Base-by-base conservation (phyloP, 2,329 filamentous ascomycete genomes). In the Coniochaeta sp. region DNA sequence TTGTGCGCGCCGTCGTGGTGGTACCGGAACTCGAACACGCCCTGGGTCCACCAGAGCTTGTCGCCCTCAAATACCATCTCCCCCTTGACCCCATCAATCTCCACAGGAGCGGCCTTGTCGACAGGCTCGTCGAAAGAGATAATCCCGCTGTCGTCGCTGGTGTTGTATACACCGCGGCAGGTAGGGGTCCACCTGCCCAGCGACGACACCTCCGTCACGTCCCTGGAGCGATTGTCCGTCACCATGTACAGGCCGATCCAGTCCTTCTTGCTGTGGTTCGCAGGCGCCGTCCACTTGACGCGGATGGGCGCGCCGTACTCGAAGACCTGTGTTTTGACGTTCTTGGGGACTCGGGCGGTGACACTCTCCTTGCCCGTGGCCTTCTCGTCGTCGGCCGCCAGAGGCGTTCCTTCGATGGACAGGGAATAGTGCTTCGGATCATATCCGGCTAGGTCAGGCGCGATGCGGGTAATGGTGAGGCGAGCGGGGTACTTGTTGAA, bases 191-290 rank as follows among this genome's bases (percentile, higher is more conserved):
- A 99, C 60, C 95, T 87, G 40, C 93, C 93, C 59, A 93, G 86
- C 1, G 91, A 96, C 4, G 91, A 86, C 10, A 97, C 85, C 58
- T 90, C 87, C 2, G 95, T 96, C 16, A 88, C 79, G 42, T 96
- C 90, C 44, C 93, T 86, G 8, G 90, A 95, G 7, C 87, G 84
- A 70, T 97, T 99, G 74, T 98, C 93, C 3, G 91, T 92, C 2
- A 99, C 91, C 84, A 93, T 92, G 78, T 98, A 99, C 6, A 99
- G 81, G 4, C 93, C 93, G 58, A 99, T 87, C 95, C 95, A 99
- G 73, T 99, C 95, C 68, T 89, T 89, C 71, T 89, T 92, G 75
- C 87, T 88, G 74, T 98, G 95, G 65, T 92, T 90, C 40, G 86
- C 80, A 0, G 95, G 93, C 0, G 93, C 95, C 30, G 85, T 90